Evolutionary conservation across 164 flowering plant genomes (phyloP).

Genomic region (Annona squamosa): DNA sequence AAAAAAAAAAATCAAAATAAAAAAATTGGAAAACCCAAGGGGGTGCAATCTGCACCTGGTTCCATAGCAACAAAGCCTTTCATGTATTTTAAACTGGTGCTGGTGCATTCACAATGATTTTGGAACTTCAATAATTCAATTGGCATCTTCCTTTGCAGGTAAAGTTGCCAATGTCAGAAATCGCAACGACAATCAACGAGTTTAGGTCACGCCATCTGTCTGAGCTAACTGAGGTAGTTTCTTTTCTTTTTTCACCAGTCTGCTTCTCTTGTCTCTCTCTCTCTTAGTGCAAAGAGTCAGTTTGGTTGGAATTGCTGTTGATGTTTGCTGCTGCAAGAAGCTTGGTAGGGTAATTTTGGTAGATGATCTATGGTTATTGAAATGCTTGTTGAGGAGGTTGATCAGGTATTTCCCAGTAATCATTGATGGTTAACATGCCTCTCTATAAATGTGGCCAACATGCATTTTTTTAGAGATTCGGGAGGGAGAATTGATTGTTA

Average conservation of each 20-base stretch:
- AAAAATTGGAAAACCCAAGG: no score
- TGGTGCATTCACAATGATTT: neutral
- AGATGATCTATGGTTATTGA: no score
- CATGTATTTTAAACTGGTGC: neutral
- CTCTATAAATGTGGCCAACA: no score
- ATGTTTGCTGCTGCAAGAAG: neutral
- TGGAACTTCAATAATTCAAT: neutral
- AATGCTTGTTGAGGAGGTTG: no score
- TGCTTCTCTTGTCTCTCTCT: neutral
- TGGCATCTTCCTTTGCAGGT: conserved; percentile 40
- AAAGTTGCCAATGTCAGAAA: conserved; percentile 88
- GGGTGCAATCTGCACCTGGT: no score
- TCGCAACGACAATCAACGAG: conserved; percentile 90
- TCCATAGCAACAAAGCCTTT: neutral
- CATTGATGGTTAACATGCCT: no score
- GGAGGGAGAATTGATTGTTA: no score
- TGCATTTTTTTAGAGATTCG: no score
- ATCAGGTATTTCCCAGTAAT: no score
- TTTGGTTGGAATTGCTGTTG: neutral
- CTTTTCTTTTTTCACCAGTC: neutral
- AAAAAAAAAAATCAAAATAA: no score
- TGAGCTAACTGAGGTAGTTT: conserved; percentile 90
- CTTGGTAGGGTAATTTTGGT: neutral
- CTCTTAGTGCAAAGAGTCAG: neutral
- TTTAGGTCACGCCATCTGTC: conserved; percentile 92